Base-by-base conservation (phyloP, 768 basidiomycete genomes). In the Dioszegia crocea region DNA sequence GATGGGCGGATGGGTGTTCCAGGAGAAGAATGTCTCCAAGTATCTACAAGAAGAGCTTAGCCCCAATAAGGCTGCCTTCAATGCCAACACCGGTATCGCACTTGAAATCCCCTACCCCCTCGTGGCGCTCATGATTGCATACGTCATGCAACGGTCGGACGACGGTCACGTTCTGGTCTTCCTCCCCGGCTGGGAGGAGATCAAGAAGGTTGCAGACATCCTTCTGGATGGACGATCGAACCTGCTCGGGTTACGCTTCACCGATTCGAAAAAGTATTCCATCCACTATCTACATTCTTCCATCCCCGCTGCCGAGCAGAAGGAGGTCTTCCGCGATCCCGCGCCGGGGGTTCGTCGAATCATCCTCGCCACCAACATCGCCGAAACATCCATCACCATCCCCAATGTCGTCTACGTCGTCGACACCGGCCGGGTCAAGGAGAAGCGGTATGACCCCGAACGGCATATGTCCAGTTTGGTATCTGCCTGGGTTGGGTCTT, bases 331-430 rank as follows among this genome's bases (percentile, higher is more conserved):
- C 71, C 85, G 89, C 21, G 88, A 90, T 0, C 87, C 91, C 6
- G 82, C 85, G 0, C 60, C 73, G 2, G 90, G 90, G 10, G 81
- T 90, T 19, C 86, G 92, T 56, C 85, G 92, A 24, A 82, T 98
- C 70, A 94, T 98, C 65, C 81, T 97, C 47, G 84, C 92, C 4
- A 98, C 93, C 38, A 96, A 96, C 74, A 91, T 96, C 44, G 92
- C 92, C 12, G 93, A 97, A 78, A 93, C 92, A 2, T 92, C 90
- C 3, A 82, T 96, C 65, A 97, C 93, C 3, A 94, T 97, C 65
- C 91, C 91, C 1, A 89, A 94, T 64, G 89, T 96, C 24, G 89
- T 94, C 10, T 92, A 89, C 67, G 93, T 98, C 29, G 85, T 97
- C 43, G 94, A 98, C 70, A 83, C 88, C 0, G 93, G 84, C 17